Evolutionary conservation across 1,284 basidiomycete genomes (phyloP).

Genomic region (Anthracocystis panici-leucophaei): DNA sequence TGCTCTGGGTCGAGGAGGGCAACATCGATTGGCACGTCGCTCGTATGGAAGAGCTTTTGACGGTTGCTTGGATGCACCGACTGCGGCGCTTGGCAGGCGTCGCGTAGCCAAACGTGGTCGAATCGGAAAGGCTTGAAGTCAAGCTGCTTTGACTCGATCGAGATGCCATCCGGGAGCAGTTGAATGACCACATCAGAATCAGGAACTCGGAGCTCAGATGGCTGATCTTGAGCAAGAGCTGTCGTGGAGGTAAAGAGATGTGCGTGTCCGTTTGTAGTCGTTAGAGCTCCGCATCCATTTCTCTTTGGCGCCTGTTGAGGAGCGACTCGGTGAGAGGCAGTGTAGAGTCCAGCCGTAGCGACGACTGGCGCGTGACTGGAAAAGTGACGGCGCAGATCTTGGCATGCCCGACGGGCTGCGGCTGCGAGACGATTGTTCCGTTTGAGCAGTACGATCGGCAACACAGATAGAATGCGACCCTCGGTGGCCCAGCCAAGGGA

Average conservation of each 20-base stretch:
- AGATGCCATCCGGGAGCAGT: conserved; percentile 29
- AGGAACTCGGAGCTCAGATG: conserved; percentile 21
- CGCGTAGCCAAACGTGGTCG: conserved; percentile 72
- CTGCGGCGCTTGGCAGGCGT: conserved; percentile 75
- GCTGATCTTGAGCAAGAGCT: background rate
- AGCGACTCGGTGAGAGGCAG: conserved; percentile 8
- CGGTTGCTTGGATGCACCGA: conserved; percentile 79
- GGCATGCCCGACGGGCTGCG: conserved; percentile 10
- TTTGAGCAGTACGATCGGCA: conserved; percentile 38
- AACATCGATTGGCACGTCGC: conserved; percentile 70
- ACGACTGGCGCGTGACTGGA: conserved; percentile 21
- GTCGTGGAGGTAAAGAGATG: conserved; percentile 13
- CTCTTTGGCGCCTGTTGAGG: background rate
- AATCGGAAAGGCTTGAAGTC: conserved; percentile 54
- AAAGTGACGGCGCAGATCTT: conserved; percentile 24
- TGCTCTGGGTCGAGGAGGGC: conserved; percentile 71
- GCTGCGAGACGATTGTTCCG: conserved; percentile 22
- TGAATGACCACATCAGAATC: conserved; percentile 39
- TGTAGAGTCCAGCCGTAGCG: conserved; percentile 33
- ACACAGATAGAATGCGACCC: conserved; percentile 40
- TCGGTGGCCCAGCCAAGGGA: conserved; percentile 52
- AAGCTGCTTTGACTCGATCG: conserved; percentile 67
- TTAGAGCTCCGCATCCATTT: background rate
- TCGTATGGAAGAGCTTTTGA: conserved; percentile 82
- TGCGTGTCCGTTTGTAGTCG: background rate